Evolutionary conservation across 2,329 filamentous ascomycete genomes (phyloP), one percentile per base, ranked within the genome.

Genomic region (Celoporthe dispersa): DNA sequence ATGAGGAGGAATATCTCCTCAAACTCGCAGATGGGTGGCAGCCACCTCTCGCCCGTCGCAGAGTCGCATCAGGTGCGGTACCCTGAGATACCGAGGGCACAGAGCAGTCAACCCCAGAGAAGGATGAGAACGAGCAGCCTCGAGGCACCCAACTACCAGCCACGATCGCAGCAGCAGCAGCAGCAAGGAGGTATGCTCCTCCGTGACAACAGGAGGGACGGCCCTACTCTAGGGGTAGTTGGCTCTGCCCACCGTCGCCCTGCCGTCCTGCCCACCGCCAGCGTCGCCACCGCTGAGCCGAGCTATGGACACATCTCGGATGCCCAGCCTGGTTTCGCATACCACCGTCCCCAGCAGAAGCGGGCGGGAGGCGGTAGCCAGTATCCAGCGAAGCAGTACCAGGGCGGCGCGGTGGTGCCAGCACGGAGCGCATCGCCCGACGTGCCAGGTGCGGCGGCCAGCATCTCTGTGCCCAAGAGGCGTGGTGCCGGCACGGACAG

Each of bases 21-120:
- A 48, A 48, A 48, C 22, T 48, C 44, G 7, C 7, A 48, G 44
- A n/a, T 48, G 44, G 31, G 57, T 37, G 31, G 55, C 55, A 22
- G 16, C 7, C 14, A 61, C 60, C 79, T 87, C 5, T 85, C 85
- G 0, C 85, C 85, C 1, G 85, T 87, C 7, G 78, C 78, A 16
- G 85, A 87, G 73, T 85, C 83, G 0, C 84, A 84, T 22, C 78
- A 79, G 19, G 78, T 79, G 35, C 74, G 68, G 12, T 79, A 80
- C 59, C 76, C 78, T 51, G 65, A 67, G 33, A 70, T 72, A 37
- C 68, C 70, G 19, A 61, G 64, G n/a, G 41, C 69, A 51, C 71
- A 66, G 53, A 72, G 68, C 63, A 65, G 60, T 22, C 7, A 55
- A 3, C 51, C 51, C 5, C 22, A n/a, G n/a, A 3, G 48, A n/a